phyloP scores from a whole-genome alignment of 371 early-diverging fungal species.

The Rhizomucor pusillus region DNA sequence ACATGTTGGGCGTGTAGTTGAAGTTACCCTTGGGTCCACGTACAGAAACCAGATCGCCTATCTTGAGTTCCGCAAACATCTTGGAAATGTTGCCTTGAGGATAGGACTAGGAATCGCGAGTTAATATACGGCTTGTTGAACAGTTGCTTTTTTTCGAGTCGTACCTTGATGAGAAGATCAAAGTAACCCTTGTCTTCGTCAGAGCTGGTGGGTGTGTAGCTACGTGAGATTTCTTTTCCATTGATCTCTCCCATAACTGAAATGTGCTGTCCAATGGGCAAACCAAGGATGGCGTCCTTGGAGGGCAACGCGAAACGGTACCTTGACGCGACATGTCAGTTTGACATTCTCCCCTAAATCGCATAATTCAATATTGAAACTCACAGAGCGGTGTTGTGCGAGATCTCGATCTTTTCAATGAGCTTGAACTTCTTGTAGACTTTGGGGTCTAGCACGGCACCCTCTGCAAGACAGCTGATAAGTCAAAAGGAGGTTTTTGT shows the following conservation, averaged over 20 bases:
- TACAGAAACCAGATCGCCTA: conserved; percentile 84
- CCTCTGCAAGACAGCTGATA: conserved; percentile 6
- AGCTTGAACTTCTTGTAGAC: conserved; percentile 83
- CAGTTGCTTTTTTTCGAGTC: neutral
- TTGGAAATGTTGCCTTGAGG: conserved; percentile 85
- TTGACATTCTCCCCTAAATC: neutral
- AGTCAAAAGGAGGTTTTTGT: neutral
- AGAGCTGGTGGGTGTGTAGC: conserved; percentile 91
- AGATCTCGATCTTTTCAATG: conserved; percentile 70
- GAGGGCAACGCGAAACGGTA: conserved; percentile 85
- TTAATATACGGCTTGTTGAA: neutral
- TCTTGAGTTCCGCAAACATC: conserved; percentile 63
- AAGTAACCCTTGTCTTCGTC: conserved; percentile 86
- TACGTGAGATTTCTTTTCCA: conserved; percentile 85
- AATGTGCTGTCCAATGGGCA: conserved; percentile 95
- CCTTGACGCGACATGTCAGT: conserved; percentile 31
- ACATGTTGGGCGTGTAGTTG: conserved; percentile 83
- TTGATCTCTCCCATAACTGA: conserved; percentile 83
- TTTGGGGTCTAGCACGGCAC: conserved; percentile 62
- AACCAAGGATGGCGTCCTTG: conserved; percentile 68
- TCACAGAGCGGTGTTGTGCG: conserved; percentile 86
- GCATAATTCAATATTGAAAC: conserved; percentile 6
- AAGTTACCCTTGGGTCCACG: conserved; percentile 93
- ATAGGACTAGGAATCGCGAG: conserved; percentile 62
- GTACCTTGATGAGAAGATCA: conserved; percentile 91